phyloP scores from a whole-genome alignment of 306 rosid genomes.

The Potentilla sterilis region DNA sequence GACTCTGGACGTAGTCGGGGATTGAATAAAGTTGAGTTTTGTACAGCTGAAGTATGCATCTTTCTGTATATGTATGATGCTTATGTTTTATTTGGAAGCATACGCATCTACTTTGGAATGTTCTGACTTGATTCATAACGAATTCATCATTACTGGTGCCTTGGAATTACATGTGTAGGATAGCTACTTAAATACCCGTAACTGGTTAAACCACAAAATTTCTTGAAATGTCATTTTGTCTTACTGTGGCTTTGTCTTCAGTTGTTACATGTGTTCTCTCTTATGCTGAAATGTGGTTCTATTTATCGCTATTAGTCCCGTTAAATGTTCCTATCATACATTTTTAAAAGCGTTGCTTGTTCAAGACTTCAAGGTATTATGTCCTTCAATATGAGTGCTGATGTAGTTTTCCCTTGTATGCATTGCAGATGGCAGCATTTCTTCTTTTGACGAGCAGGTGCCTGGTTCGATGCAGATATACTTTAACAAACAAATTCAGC shows the following conservation, averaged over 20 bases:
- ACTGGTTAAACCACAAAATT: not conserved
- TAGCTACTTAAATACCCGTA: not conserved
- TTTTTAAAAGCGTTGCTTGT: not conserved
- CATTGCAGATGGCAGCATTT: conserved; percentile 8
- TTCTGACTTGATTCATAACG: not conserved
- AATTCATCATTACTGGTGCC: not conserved
- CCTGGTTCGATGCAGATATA: not conserved
- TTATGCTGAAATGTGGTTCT: not conserved
- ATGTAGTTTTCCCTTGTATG: not conserved
- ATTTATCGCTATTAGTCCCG: not conserved
- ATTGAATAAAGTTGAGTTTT: not conserved
- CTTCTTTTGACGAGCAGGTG: not conserved
- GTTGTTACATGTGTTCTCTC: not conserved
- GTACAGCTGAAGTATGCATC: not conserved
- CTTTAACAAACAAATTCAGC: not conserved
- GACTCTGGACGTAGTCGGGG: not conserved
- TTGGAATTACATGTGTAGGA: not conserved
- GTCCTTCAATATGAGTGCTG: not conserved
- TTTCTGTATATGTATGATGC: not conserved
- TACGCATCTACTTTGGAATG: not conserved
- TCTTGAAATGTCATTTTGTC: not conserved
- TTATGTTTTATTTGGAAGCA: not conserved
- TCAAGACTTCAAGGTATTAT: not conserved
- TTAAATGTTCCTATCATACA: not conserved
- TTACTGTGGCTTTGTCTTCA: not conserved